A percentile compares a stretch with the other conserved stretches of the same genome.
Evolutionary conservation across 2,329 filamentous ascomycete genomes (phyloP).

Genomic region (Talaromyces islandicus): DNA sequence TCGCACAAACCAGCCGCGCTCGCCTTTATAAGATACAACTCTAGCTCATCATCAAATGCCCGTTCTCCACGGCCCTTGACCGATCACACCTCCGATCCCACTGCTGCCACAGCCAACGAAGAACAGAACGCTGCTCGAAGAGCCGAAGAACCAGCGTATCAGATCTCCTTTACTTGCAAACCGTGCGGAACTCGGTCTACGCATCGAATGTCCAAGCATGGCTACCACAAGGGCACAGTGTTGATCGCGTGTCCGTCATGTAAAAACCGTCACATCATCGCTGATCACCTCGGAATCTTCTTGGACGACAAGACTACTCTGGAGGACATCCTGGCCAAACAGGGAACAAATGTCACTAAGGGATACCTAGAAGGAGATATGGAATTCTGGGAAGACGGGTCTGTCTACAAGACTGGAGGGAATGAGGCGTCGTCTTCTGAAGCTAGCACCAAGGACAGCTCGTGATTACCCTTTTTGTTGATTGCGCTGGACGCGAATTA

Average conservation of each 20-base stretch:
- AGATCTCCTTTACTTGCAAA: conserved; percentile 87
- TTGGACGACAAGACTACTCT: conserved; percentile 36
- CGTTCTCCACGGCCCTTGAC: conserved; percentile 26
- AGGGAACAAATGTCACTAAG: conserved; percentile 67
- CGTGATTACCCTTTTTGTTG: neutral
- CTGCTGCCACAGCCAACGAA: conserved; percentile 26
- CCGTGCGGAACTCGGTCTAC: conserved; percentile 74
- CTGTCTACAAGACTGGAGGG: conserved; percentile 26
- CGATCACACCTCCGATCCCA: conserved; percentile 19
- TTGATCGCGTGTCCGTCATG: conserved; percentile 84
- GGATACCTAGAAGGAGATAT: conserved; percentile 77
- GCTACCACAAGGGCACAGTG: conserved; percentile 85
- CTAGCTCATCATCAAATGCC: conserved; percentile 20
- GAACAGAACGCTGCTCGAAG: conserved; percentile 32
- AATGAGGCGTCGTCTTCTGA: conserved; percentile 14
- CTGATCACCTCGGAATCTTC: conserved; percentile 71
- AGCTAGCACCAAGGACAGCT: neutral
- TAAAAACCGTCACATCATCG: conserved; percentile 82
- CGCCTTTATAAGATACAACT: conserved; percentile 23
- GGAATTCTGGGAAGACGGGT: conserved; percentile 82
- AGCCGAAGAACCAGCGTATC: conserved; percentile 62
- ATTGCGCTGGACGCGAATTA: neutral
- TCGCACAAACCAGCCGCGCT: neutral
- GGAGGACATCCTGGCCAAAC: conserved; percentile 36
- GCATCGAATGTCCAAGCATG: conserved; percentile 86